Evolutionary conservation across 345 rosid genomes (phyloP).

Genomic region (Geranium brycei): DNA sequence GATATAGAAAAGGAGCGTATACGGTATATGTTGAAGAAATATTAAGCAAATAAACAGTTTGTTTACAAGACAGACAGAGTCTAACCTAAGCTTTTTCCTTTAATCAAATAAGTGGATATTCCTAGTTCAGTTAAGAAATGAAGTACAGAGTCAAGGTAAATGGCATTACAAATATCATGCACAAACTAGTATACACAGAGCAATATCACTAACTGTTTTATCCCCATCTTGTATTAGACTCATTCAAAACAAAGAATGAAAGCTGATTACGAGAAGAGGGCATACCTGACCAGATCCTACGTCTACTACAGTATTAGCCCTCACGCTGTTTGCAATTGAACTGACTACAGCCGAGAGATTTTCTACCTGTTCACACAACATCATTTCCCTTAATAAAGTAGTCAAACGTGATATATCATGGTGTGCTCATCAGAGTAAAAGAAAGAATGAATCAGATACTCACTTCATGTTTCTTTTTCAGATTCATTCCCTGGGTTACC

Average conservation of each 20-base stretch:
- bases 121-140: not conserved
- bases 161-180: not conserved
- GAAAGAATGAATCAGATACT: constrained; percentile 7
- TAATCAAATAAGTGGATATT: not conserved
- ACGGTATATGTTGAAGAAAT: not conserved
- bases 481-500: constrained; percentile 81
- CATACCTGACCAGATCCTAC: constrained; percentile 93
- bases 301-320: constrained; percentile 54
- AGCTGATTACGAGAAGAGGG: constrained; percentile 5
- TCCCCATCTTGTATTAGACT: not conserved
- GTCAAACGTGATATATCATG: not conserved
- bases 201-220: too few relatives aligned
- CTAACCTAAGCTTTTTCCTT: not conserved
- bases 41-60: too few relatives aligned
- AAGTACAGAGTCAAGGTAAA: not conserved
- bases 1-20: not conserved
- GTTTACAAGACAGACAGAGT: not conserved
- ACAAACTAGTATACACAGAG: too few relatives aligned
- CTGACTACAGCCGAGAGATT: constrained; percentile 67
- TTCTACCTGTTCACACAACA: constrained; percentile 49
- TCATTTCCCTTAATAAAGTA: not conserved
- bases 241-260: not conserved
- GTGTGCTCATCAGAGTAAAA: not conserved
- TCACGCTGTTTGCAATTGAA: constrained; percentile 39
- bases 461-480: constrained; percentile 87